Conservation (phyloP, 2,329 filamentous ascomycete species). For the Cytospora mali region DNA sequence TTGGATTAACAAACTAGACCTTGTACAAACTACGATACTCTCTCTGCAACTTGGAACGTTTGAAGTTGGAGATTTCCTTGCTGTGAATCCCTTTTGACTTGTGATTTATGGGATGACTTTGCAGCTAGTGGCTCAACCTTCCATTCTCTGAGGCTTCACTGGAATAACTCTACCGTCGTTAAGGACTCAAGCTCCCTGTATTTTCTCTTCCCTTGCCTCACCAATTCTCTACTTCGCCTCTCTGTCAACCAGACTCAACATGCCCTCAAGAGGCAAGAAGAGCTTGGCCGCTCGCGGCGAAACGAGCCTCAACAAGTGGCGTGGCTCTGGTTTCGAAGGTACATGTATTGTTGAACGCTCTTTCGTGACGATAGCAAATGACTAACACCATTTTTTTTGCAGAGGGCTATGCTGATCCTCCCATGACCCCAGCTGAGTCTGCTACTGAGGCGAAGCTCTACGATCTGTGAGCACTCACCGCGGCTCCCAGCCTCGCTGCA, state of each 20-base stretch:
- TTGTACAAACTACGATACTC: background rate
- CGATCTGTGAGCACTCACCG: constrained; percentile 51
- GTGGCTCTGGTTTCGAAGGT: constrained; percentile 72
- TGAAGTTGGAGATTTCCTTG: background rate
- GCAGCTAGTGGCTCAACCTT: background rate
- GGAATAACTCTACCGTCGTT: background rate
- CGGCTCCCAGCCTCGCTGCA: background rate
- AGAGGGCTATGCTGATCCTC: constrained; percentile 79
- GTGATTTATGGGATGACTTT: background rate
- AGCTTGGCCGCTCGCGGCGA: constrained; percentile 41
- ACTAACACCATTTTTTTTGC: constrained; percentile 4
- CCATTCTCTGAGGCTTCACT: background rate
- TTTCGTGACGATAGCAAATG: background rate
- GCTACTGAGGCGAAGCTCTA: constrained; percentile 71
- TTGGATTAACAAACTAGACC: background rate
- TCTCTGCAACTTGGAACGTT: background rate
- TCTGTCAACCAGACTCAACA: background rate
- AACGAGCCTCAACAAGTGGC: constrained; percentile 45
- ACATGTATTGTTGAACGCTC: background rate
- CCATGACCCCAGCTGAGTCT: constrained; percentile 71
- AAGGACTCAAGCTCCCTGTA: background rate
- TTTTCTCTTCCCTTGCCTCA: background rate
- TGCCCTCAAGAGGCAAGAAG: constrained; percentile 31
- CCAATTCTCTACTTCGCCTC: too few species aligned
- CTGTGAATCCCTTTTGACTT: background rate